Conservation (phyloP, 148 eudicot species). For the Rhododendron williamsianum region DNA sequence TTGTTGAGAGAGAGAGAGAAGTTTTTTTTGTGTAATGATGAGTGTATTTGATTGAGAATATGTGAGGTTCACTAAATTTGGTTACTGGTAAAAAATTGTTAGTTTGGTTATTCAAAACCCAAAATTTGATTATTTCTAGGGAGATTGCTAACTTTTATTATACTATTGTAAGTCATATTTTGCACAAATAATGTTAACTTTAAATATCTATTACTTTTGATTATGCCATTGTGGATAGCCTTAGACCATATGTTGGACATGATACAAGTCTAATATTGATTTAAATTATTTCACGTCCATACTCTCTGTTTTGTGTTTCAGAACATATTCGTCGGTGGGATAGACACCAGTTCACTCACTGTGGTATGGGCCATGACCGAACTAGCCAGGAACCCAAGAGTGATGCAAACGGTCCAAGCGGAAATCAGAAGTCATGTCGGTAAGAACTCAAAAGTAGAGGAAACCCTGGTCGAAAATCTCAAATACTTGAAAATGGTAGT, state of each 20-base stretch:
- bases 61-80: too few relatives aligned
- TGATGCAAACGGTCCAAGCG: not conserved
- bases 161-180: too few relatives aligned
- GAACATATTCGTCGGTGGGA: not conserved
- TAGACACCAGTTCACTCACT: not conserved
- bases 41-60: too few relatives aligned
- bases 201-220: too few relatives aligned
- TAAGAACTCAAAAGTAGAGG: not conserved
- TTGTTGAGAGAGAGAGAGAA: too few relatives aligned
- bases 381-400: not conserved
- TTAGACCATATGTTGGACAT: not conserved
- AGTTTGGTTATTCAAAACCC: too few relatives aligned
- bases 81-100: too few relatives aligned
- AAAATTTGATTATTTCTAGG: too few relatives aligned
- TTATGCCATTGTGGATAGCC: not conserved
- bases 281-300: not conserved
- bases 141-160: too few relatives aligned
- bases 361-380: not conserved
- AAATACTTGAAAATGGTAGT: not conserved
- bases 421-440: not conserved
- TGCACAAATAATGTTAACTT: too few relatives aligned
- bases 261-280: not conserved
- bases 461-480: not conserved
- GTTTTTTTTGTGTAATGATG: too few relatives aligned
- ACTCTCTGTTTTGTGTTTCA: not conserved